A percentile compares a stretch with the other conserved stretches of the same genome.
phyloP scores from a whole-genome alignment of 2,329 filamentous ascomycete species.

The Fusarium sp. region DNA sequence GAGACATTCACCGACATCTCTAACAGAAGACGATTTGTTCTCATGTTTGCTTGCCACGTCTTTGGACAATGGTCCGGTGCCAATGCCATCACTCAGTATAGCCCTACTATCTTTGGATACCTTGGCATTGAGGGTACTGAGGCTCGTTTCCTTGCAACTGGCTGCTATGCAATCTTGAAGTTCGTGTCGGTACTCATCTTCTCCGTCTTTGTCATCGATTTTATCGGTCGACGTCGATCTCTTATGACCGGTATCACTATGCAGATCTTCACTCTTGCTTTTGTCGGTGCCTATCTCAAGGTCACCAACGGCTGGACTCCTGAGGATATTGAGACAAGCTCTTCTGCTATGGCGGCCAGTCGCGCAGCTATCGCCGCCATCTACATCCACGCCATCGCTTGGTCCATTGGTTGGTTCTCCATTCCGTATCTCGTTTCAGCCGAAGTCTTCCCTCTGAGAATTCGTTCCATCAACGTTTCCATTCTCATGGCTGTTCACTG shows the following conservation, averaged over 20 bases:
- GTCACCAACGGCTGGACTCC: conserved; percentile 44
- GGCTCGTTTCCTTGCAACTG: conserved; percentile 44
- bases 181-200: conserved; percentile 47
- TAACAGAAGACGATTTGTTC: conserved; percentile 48
- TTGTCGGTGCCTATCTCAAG: conserved; percentile 49
- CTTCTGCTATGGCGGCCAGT: conserved; percentile 48
- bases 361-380: conserved; percentile 58
- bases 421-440: conserved; percentile 60
- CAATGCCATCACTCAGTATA: conserved; percentile 50
- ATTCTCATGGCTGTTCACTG: conserved; percentile 60
- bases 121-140: conserved; percentile 44
- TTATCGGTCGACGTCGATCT: conserved; percentile 49
- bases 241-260: conserved; percentile 51
- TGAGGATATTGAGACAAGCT: conserved; percentile 26
- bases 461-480: conserved; percentile 56
- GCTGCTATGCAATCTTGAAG: conserved; percentile 46
- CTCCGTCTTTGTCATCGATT: conserved; percentile 49
- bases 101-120: conserved; percentile 49
- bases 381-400: conserved; percentile 58
- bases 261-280: conserved; percentile 49
- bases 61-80: conserved; percentile 48
- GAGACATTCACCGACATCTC: conserved; percentile 49
- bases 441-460: conserved; percentile 58
- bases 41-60: conserved; percentile 49
- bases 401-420: conserved; percentile 62